Evolutionary conservation across 1,139 yeast genomes (phyloP).

Genomic region (Geotrichum aggregatum): DNA sequence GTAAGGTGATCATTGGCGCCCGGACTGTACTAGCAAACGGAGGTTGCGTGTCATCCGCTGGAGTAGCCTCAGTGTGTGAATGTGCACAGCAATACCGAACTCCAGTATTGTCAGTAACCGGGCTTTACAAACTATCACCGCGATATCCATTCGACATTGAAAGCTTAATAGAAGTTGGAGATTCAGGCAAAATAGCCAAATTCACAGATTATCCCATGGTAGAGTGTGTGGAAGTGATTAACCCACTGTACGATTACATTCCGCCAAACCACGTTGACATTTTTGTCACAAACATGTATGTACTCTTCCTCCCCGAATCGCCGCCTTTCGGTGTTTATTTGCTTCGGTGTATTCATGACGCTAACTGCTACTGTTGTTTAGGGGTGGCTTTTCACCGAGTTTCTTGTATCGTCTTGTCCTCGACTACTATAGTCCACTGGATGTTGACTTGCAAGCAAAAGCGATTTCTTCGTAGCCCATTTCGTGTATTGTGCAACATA

Average conservation of each 20-base stretch:
- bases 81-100: constrained; percentile 93
- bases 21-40: constrained; percentile 94
- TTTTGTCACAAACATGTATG: constrained; percentile 76
- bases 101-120: constrained; percentile 94
- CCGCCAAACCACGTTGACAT: constrained; percentile 94
- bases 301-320: too few species aligned
- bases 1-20: constrained; percentile 91
- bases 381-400: constrained; percentile 94
- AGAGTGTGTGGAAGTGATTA: constrained; percentile 76
- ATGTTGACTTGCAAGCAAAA: constrained; percentile 43
- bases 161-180: constrained; percentile 87
- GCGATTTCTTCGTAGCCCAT: background rate
- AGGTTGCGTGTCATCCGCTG: constrained; percentile 84
- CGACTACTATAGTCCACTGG: constrained; percentile 88
- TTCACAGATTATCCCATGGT: constrained; percentile 59
- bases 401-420: constrained; percentile 91
- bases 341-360: background rate
- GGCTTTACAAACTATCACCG: constrained; percentile 88
- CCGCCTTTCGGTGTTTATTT: background rate
- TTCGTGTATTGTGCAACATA: background rate
- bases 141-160: constrained; percentile 89
- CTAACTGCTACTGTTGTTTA: constrained; percentile 21
- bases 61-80: constrained; percentile 89
- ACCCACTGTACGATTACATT: constrained; percentile 88
- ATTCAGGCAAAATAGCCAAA: constrained; percentile 75